Evolutionary conservation across 2,329 filamentous ascomycete genomes (phyloP).

Genomic region (Pseudodiploospora longispora): DNA sequence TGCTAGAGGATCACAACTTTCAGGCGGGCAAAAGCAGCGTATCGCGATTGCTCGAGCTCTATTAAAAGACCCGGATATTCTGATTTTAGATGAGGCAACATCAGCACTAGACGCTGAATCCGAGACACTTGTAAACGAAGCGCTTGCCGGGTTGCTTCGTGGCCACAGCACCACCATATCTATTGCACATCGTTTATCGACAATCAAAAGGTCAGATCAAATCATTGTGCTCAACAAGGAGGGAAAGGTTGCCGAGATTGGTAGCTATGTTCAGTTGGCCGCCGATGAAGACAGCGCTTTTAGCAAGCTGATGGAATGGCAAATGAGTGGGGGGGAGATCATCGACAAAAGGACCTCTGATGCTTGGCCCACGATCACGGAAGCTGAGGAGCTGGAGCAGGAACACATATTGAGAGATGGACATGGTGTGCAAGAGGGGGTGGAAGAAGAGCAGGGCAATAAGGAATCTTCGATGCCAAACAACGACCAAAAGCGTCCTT

Average conservation of each 20-base stretch:
- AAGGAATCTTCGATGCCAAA: slow-evolving; percentile 1
- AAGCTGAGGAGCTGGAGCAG: slow-evolving; percentile 44
- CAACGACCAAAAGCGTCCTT: slow-evolving; percentile 4
- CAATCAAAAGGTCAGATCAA: slow-evolving; percentile 89
- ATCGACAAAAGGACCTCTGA: slow-evolving; percentile 29
- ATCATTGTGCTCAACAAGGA: slow-evolving; percentile 87
- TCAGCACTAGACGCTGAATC: slow-evolving; percentile 94
- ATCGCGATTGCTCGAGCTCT: slow-evolving; percentile 94
- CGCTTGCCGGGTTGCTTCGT: slow-evolving; percentile 69
- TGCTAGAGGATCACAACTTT: slow-evolving; percentile 84
- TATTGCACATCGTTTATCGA: slow-evolving; percentile 91
- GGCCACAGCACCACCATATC: slow-evolving; percentile 95
- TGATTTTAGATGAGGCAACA: slow-evolving; percentile 94
- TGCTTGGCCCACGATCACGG: slow-evolving; percentile 35
- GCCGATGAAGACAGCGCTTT: slow-evolving; percentile 73
- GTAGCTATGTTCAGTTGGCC: slow-evolving; percentile 71
- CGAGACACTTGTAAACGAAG: slow-evolving; percentile 91
- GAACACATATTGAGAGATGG: slow-evolving; percentile 26
- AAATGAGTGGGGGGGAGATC: slow-evolving; percentile 78
- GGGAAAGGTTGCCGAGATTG: slow-evolving; percentile 84
- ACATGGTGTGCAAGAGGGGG: slow-evolving; percentile 16
- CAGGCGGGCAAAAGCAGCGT: slow-evolving; percentile 93
- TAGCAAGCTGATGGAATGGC: slow-evolving; percentile 96
- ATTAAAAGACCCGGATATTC: slow-evolving; percentile 91
- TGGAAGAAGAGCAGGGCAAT: slow-evolving; percentile 14